Conservation (phyloP, 2,329 filamentous ascomycete species). For the Calonectria crousiana region DNA sequence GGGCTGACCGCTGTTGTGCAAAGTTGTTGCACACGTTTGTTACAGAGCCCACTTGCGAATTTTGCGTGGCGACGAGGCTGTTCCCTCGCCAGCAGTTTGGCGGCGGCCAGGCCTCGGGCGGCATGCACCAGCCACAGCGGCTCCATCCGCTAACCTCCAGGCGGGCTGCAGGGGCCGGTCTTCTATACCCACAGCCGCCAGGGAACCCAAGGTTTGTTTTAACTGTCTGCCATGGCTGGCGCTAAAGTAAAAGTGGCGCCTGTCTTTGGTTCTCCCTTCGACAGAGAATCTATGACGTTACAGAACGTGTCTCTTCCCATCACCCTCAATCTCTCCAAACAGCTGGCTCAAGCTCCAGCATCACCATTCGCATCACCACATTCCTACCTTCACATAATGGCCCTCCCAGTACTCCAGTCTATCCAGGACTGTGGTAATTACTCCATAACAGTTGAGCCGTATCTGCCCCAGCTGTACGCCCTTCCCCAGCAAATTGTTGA, state of each 20-base stretch:
- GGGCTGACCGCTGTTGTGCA: constrained; percentile 3
- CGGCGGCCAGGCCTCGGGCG: constrained; percentile 8
- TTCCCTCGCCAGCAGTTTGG: constrained; percentile 6
- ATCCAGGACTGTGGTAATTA: constrained; percentile 84
- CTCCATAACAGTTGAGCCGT: constrained; percentile 80
- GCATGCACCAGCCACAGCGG: constrained; percentile 42
- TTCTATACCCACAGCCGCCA: constrained; percentile 25
- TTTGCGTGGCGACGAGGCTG: constrained; percentile 14
- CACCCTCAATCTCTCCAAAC: constrained; percentile 3
- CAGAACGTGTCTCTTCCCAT: not conserved
- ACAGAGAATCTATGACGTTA: constrained; percentile 19
- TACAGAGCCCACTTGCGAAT: constrained; percentile 21
- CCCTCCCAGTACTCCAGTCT: constrained; percentile 77
- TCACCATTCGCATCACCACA: constrained; percentile 32
- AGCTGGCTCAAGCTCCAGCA: not conserved
- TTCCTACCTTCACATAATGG: constrained; percentile 62
- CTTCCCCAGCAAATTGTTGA: constrained; percentile 75
- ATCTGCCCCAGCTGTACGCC: constrained; percentile 75
- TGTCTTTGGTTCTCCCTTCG: not conserved
- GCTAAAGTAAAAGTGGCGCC: constrained; percentile 16
- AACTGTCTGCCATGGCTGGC: not conserved
- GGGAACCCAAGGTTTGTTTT: not conserved
- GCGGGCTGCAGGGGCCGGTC: constrained; percentile 12
- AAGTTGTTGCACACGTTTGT: constrained; percentile 9
- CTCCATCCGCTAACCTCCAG: constrained; percentile 30